Evolutionary conservation across 1,284 basidiomycete species (phyloP).

Genomic region (Trichosporon inkin): DNA sequence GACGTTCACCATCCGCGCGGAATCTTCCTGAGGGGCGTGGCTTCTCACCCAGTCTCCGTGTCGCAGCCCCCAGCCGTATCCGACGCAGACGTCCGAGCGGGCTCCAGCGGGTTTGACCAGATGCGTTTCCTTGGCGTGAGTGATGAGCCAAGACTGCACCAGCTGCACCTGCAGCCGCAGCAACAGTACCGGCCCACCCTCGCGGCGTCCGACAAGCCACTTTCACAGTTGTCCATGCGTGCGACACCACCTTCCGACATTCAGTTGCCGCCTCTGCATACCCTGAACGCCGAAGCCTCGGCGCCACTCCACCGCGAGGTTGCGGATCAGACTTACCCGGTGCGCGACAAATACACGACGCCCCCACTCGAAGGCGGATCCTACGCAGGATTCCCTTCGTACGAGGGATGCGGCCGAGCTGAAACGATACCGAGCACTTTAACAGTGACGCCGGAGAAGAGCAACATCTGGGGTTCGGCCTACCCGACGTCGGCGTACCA

Average conservation of each 20-base stretch:
- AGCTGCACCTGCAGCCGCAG: neutral
- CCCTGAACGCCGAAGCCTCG: neutral
- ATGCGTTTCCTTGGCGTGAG: neutral
- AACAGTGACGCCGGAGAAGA: neutral
- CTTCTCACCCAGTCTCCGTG: neutral
- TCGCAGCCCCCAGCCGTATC: neutral
- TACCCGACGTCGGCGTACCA: neutral
- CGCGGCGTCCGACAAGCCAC: neutral
- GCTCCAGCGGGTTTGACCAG: neutral
- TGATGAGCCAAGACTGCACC: neutral
- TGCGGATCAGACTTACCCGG: neutral
- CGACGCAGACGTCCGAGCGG: slow-evolving; percentile 1
- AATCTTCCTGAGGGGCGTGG: slow-evolving; percentile 6
- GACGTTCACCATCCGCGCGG: slow-evolving; percentile 6
- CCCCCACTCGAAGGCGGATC: neutral
- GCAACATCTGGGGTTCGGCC: neutral
- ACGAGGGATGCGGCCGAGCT: neutral
- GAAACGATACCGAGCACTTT: neutral
- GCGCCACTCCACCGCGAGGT: neutral
- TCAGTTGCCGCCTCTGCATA: slow-evolving; percentile 1
- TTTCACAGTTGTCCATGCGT: neutral
- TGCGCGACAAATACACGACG: neutral
- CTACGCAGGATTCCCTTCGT: neutral
- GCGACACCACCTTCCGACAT: neutral
- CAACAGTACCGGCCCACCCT: neutral